A percentile compares a stretch with the other conserved stretches of the same genome.
Evolutionary conservation across 768 basidiomycete species (phyloP).

Genomic region (Collybia nuda): DNA sequence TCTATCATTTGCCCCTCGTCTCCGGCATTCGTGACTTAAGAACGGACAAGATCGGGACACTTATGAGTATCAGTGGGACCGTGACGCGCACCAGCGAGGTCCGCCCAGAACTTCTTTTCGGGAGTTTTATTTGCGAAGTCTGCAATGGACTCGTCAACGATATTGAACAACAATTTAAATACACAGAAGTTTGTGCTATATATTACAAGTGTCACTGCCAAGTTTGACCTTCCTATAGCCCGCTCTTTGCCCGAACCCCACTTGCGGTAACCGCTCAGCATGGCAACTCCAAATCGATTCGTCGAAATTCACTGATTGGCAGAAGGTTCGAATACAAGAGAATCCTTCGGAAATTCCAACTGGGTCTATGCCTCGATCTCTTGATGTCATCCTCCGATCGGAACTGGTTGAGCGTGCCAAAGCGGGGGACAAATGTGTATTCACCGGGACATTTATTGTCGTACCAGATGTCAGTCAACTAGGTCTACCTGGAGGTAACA

Average conservation of each 20-base stretch:
- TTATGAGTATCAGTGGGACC: constrained; percentile 95
- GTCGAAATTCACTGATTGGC: constrained; percentile 98
- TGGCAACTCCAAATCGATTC: constrained; percentile 97
- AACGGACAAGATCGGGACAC: constrained; percentile 90
- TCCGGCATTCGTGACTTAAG: constrained; percentile 92
- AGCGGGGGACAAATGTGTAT: constrained; percentile 97
- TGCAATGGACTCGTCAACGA: constrained; percentile 87
- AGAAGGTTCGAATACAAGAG: constrained; percentile 98
- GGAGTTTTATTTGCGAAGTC: constrained; percentile 90
- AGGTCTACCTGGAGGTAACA: constrained; percentile 91
- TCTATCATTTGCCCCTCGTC: constrained; percentile 91
- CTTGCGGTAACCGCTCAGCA: constrained; percentile 84
- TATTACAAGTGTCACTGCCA: constrained; percentile 1
- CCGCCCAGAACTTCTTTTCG: constrained; percentile 89
- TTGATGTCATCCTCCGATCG: constrained; percentile 93
- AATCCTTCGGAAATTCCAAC: constrained; percentile 99
- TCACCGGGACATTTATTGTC: constrained; percentile 97
- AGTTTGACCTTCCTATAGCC: constrained; percentile 52
- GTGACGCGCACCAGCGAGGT: constrained; percentile 98
- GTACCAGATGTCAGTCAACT: constrained; percentile 98
- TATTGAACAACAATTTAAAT: constrained; percentile 99
- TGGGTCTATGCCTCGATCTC: constrained; percentile 95
- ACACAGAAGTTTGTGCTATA: constrained; percentile 75
- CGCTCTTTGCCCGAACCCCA: constrained; percentile 89
- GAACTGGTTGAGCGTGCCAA: constrained; percentile 99